These are phyloP conservation scores for Lagenaria siceraria DNA, from an alignment of 306 rosid genomes.

Conservation along the genomic window DNA sequence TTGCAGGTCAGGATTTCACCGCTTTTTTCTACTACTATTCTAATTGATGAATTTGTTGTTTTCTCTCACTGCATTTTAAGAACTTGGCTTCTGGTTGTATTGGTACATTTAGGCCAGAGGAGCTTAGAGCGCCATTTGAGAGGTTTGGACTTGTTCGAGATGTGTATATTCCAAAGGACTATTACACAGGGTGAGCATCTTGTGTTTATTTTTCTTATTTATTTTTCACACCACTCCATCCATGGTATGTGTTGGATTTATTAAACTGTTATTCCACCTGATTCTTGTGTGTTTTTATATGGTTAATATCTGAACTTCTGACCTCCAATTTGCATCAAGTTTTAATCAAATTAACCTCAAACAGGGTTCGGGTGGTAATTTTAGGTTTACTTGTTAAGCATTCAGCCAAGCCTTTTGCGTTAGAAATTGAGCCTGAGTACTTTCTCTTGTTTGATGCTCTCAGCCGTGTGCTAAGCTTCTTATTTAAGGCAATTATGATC, in stretches of 20 bases:
- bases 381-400: not conserved
- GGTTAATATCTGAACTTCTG: not conserved
- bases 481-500: not conserved
- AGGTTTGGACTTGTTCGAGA: conserved; percentile 90
- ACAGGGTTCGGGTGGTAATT: not conserved
- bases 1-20: conserved; percentile 34
- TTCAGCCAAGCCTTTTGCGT: not conserved
- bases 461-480: not conserved
- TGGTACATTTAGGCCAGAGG: conserved; percentile 50
- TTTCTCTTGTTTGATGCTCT: not conserved
- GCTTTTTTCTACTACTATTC: not conserved
- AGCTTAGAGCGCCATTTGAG: conserved; percentile 74
- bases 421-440: not conserved
- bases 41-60: not conserved
- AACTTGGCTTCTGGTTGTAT: not conserved
- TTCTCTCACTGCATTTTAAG: not conserved
- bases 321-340: not conserved
- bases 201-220: not conserved
- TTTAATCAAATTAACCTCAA: not conserved
- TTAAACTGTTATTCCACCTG: not conserved
- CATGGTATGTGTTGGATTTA: not conserved
- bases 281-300: not conserved
- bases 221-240: not conserved
- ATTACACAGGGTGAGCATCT: conserved; percentile 71
- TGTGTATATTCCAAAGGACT: conserved; percentile 91